Conservation (phyloP, 228 moss, liverwort and hornwort species). For the Sphagnum magellanicum region DNA sequence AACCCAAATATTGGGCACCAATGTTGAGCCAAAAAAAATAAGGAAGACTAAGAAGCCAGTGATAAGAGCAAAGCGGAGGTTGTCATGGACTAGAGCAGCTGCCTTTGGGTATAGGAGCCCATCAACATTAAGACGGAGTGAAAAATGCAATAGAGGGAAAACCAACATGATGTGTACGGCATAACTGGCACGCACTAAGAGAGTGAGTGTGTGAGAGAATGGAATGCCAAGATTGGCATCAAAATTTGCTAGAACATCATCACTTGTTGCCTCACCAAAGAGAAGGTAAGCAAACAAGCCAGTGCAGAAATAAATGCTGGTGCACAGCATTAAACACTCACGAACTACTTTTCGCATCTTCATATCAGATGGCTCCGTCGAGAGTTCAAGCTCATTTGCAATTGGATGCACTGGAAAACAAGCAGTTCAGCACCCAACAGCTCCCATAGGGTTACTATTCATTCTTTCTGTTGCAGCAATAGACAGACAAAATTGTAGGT, state of each 20-base stretch:
- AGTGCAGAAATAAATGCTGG: conserved; percentile 66
- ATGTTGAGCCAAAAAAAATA: conserved; percentile 59
- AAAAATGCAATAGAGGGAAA: conserved; percentile 83
- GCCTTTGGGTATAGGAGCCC: conserved; percentile 56
- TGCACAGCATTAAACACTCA: conserved; percentile 65
- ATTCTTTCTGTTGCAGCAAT: no score
- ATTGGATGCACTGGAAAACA: conserved; percentile 58
- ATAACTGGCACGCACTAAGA: conserved; percentile 70
- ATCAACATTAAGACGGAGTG: conserved; percentile 72
- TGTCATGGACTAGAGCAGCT: conserved; percentile 43
- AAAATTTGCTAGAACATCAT: conserved; percentile 86
- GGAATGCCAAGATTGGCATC: conserved; percentile 75
- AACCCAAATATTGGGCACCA: conserved; percentile 88
- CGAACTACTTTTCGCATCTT: conserved; percentile 68
- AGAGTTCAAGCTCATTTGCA: conserved; percentile 70
- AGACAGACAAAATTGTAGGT: no score
- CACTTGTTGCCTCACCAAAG: conserved; percentile 69
- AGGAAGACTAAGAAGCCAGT: conserved; percentile 42
- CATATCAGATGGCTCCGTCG: conserved; percentile 35
- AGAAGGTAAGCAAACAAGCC: conserved; percentile 77
- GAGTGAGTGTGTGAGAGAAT: conserved; percentile 48
- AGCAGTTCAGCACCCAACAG: no score
- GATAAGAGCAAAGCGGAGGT: conserved; percentile 46
- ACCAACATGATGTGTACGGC: conserved; percentile 84
- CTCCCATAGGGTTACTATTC: no score